A percentile compares a stretch with the other conserved stretches of the same genome.
Evolutionary conservation across 192 early-diverging fungal genomes (phyloP).

Genomic region (Funneliformis geosporum): DNA sequence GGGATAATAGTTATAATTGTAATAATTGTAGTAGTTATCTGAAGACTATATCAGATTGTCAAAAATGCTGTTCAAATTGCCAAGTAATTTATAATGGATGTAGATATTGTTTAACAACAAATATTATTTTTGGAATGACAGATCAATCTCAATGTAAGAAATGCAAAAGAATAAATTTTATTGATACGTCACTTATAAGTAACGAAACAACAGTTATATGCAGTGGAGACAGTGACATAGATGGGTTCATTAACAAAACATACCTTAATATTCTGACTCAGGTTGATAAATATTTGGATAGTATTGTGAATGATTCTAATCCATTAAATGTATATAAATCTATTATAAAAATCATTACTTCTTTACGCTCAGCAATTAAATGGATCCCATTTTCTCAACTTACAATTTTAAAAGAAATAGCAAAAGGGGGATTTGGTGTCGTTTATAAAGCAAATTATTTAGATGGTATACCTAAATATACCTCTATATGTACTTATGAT

Average conservation of each 20-base stretch:
- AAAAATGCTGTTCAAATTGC: neutral
- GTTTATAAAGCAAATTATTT: neutral
- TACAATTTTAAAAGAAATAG: neutral
- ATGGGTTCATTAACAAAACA: neutral
- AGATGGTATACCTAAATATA: no score
- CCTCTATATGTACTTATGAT: no score
- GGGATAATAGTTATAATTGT: neutral
- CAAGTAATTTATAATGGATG: neutral
- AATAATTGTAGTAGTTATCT: neutral
- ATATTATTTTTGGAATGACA: neutral
- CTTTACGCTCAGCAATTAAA: neutral
- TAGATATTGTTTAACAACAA: neutral
- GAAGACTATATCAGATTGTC: neutral
- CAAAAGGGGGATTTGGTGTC: neutral
- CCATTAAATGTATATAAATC: neutral
- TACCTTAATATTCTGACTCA: neutral
- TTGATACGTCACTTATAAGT: neutral
- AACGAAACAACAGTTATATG: no score
- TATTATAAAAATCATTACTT: neutral
- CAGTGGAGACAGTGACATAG: neutral
- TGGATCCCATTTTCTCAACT: neutral
- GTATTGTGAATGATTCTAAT: neutral
- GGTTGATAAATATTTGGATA: neutral
- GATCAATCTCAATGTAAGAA: neutral
- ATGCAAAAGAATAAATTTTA: neutral